These are phyloP conservation scores for Rosellinia necatrix DNA, from an alignment of 2,329 filamentous ascomycete species.

Conservation along the genomic window DNA sequence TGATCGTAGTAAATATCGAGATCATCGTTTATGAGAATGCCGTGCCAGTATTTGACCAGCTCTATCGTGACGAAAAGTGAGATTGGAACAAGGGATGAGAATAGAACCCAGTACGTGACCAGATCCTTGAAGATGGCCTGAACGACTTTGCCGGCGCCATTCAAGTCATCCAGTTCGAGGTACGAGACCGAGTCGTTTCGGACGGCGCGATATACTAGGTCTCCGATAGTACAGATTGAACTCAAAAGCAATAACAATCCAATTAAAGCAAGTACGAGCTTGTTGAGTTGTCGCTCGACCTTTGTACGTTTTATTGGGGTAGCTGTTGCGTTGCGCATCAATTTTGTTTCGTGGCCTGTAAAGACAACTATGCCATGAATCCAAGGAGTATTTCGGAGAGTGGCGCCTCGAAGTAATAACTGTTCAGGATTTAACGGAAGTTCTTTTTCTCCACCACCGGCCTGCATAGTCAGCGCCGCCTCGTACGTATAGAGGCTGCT, in stretches of 20 bases:
- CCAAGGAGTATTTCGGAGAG: conserved; percentile 94
- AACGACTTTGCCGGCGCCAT: conserved; percentile 59
- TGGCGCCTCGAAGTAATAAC: conserved; percentile 88
- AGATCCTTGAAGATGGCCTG: conserved; percentile 90
- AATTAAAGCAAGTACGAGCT: conserved; percentile 88
- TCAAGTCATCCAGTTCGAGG: conserved; percentile 67
- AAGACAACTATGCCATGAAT: conserved; percentile 96
- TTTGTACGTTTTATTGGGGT: conserved; percentile 97
- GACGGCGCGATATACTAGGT: conserved; percentile 77
- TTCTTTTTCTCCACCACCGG: conserved; percentile 91
- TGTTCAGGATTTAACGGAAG: conserved; percentile 89
- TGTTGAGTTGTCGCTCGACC: conserved; percentile 91
- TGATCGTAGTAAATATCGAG: conserved; percentile 97
- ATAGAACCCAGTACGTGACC: conserved; percentile 97
- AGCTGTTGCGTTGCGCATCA: conserved; percentile 98
- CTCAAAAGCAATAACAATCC: conserved; percentile 82
- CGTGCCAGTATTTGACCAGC: conserved; percentile 97
- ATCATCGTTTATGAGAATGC: conserved; percentile 96
- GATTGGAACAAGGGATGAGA: conserved; percentile 94
- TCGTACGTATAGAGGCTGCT: conserved; percentile 98
- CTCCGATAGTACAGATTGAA: conserved; percentile 87
- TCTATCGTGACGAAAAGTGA: conserved; percentile 98
- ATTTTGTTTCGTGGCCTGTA: conserved; percentile 95
- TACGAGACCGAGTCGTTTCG: conserved; percentile 69
- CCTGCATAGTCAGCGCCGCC: conserved; percentile 88